Evolutionary conservation across 1,139 yeast genomes (phyloP).

Genomic region (Pichia sp.): DNA sequence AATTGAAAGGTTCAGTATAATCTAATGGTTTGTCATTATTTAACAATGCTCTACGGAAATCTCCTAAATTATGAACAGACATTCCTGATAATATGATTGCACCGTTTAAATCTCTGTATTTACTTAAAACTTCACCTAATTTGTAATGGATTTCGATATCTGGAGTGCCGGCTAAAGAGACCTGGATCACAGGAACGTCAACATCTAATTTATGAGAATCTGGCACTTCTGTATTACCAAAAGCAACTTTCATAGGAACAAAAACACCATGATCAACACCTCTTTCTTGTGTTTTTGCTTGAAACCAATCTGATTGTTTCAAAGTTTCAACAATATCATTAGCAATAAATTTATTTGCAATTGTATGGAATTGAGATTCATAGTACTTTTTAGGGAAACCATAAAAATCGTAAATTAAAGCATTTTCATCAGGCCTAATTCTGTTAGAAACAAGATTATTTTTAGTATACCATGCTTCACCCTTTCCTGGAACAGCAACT

Average conservation of each 20-base stretch:
- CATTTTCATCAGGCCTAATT: slow-evolving; percentile 30
- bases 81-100: slow-evolving; percentile 62
- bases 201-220: slow-evolving; percentile 34
- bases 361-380: slow-evolving; percentile 51
- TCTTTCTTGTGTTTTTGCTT: slow-evolving; percentile 40
- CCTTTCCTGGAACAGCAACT: slow-evolving; percentile 40
- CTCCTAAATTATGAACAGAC: slow-evolving; percentile 71
- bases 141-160: slow-evolving; percentile 45
- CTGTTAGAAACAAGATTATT: slow-evolving; percentile 17
- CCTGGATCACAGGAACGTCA: slow-evolving; percentile 58
- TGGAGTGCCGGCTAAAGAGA: slow-evolving; percentile 48
- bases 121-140: slow-evolving; percentile 50
- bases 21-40: slow-evolving; percentile 34
- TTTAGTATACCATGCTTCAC: slow-evolving; percentile 21
- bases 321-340: slow-evolving; percentile 40
- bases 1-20: slow-evolving; percentile 47
- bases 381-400: slow-evolving; percentile 66
- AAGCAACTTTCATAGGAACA: slow-evolving; percentile 74
- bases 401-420: slow-evolving; percentile 63
- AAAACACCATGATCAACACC: slow-evolving; percentile 82
- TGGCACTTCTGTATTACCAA: slow-evolving; percentile 37
- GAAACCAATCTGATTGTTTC: slow-evolving; percentile 36
- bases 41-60: slow-evolving; percentile 33
- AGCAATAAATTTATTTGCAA: slow-evolving; percentile 40
- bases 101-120: slow-evolving; percentile 49